Evolutionary conservation across 495 filamentous ascomycete genomes (phyloP).

Genomic region (Aspergillus funiculosus): DNA sequence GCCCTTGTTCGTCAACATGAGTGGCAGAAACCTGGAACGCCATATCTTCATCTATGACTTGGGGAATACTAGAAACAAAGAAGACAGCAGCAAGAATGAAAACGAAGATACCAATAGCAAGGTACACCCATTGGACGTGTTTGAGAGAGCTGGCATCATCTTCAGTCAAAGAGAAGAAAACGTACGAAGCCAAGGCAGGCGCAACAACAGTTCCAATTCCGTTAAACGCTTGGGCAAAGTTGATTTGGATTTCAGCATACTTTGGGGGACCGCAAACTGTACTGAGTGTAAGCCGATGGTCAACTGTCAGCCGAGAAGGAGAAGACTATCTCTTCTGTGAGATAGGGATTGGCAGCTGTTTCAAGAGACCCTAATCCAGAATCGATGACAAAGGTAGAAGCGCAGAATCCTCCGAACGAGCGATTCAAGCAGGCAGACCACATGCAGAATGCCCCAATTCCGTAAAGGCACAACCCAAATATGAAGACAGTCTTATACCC

Average conservation of each 20-base stretch:
- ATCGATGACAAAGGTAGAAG: slow-evolving; percentile 64
- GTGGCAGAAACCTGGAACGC: slow-evolving; percentile 34
- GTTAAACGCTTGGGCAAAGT: slow-evolving; percentile 62
- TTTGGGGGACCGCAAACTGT: slow-evolving; percentile 58
- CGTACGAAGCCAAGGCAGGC: slow-evolving; percentile 59
- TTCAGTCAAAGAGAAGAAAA: slow-evolving; percentile 58
- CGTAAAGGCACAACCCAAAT: slow-evolving; percentile 46
- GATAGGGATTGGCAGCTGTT: slow-evolving; percentile 67
- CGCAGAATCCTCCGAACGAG: slow-evolving; percentile 59
- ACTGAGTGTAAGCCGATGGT: not conserved
- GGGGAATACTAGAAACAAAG: slow-evolving; percentile 58
- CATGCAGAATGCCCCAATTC: slow-evolving; percentile 49
- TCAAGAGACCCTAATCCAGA: slow-evolving; percentile 65
- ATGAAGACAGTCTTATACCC: slow-evolving; percentile 53
- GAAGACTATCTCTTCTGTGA: slow-evolving; percentile 32
- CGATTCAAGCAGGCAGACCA: slow-evolving; percentile 50
- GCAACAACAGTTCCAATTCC: slow-evolving; percentile 57
- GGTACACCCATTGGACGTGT: slow-evolving; percentile 69
- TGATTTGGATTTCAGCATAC: slow-evolving; percentile 64
- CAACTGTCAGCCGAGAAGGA: not conserved
- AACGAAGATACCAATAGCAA: slow-evolving; percentile 66
- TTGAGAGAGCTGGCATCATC: slow-evolving; percentile 44
- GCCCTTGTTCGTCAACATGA: slow-evolving; percentile 28
- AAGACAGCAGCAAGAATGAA: slow-evolving; percentile 59
- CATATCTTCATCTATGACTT: slow-evolving; percentile 73